Base-by-base conservation (phyloP, 306 rosid genomes). In the Ormosia semicastrata region DNA sequence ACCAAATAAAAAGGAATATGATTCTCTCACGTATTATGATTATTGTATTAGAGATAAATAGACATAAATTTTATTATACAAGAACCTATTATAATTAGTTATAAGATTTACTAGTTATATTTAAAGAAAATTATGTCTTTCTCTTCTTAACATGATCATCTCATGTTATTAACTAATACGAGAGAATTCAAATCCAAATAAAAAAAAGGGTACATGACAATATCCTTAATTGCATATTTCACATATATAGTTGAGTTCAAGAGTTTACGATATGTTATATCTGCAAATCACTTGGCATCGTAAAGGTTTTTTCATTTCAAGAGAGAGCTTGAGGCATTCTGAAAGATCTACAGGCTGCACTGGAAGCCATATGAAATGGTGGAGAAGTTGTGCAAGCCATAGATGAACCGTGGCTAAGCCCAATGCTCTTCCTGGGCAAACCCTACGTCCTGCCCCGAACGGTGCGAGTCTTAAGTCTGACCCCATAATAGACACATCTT, bases 371-470 rank as follows among this genome's bases (percentile, higher is more conserved):
- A 17, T 69, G 71, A 81, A 95, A 2, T 40, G 78, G 4, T 87
- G 95, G 18, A 95, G 87, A 75, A 95, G 90, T 17, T 87, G 83
- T 6, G 95, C 98, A 0, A 95, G 90, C 98, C 98, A 95, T 15
- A 93, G 58, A 56, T 93, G 97, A 47, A 87, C 91, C 0, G 93
- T 95, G 76, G 98, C 90, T 75, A 95, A 59, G 52, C 97, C 97
- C 29, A 95, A 15, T 0, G 88, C 90, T 69, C 87, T 83, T 0
- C 98, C 98, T 0, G 98, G 98, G 53, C 98, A 95, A 3, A 82
- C 95, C 89, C 97, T 87, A 0, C 92, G 89, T 0, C 98, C 98
- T 0, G 97, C 90, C 0, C 98, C 98, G 13, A 95, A 95, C 0
- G 98, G 98, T 4, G 98, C 98, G 0, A 95, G 89, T 71, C 95